These are phyloP conservation scores for Nannochloropsis oceanica DNA, from an alignment of 108 stramenopile genomes.

Conservation along the genomic window DNA sequence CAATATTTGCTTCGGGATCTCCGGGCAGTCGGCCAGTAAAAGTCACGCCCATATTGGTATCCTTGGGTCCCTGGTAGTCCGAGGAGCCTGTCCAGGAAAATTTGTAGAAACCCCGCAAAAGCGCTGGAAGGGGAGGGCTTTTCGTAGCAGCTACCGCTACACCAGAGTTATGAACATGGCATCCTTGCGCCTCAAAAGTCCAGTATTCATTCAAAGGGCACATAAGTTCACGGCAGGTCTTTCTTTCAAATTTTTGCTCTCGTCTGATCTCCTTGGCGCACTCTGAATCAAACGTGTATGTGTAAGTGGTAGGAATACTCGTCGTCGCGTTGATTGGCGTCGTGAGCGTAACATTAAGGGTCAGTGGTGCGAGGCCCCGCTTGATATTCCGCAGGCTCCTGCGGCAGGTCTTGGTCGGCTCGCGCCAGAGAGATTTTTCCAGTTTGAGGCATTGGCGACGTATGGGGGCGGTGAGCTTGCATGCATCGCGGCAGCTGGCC, in stretches of 20 bases:
- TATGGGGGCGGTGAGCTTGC: neutral
- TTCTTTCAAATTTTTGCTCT: neutral
- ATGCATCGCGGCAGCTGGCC: neutral
- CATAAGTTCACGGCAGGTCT: neutral
- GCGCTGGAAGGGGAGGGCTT: neutral
- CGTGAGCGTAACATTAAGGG: neutral
- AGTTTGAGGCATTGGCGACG: neutral
- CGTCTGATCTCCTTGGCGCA: neutral
- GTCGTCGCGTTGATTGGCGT: neutral
- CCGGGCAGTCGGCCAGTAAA: neutral
- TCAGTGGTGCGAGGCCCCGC: neutral
- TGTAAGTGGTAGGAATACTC: neutral
- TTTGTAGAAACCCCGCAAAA: neutral
- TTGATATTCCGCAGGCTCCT: neutral
- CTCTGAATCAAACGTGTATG: neutral
- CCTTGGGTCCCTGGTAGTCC: neutral
- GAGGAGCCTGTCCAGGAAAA: neutral
- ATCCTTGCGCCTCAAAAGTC: neutral
- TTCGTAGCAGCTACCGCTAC: neutral
- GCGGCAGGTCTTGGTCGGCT: neutral
- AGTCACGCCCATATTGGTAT: neutral
- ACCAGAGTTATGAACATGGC: neutral
- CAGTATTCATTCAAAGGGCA: neutral
- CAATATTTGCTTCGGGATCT: neutral
- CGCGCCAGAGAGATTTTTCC: neutral